Conservation (phyloP, 306 rosid genomes). For the Rosa chinensis region DNA sequence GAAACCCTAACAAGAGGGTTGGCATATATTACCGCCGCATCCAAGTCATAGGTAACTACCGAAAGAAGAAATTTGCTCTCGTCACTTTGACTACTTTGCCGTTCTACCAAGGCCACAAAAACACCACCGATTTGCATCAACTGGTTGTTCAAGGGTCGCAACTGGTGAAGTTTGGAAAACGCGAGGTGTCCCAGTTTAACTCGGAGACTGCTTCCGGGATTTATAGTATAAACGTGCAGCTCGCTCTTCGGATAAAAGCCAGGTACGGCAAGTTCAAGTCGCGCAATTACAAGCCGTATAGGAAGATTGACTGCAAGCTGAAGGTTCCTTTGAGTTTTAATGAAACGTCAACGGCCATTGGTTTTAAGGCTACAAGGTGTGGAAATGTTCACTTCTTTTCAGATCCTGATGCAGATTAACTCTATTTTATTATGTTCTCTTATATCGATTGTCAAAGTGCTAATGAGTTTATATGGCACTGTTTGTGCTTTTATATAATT, state of each 20-base stretch:
- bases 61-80: slow-evolving; percentile 32
- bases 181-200: slow-evolving; percentile 18
- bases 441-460: background rate
- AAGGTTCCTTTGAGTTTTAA: slow-evolving; percentile 16
- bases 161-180: slow-evolving; percentile 9
- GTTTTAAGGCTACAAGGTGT: slow-evolving; percentile 11
- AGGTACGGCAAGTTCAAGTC: slow-evolving; percentile 56
- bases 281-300: slow-evolving; percentile 2
- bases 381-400: background rate
- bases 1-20: slow-evolving; percentile 56
- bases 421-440: background rate
- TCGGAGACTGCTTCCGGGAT: slow-evolving; percentile 31
- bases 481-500: background rate
- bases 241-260: slow-evolving; percentile 25
- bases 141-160: slow-evolving; percentile 20
- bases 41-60: slow-evolving; percentile 37
- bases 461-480: background rate
- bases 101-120: slow-evolving; percentile 63
- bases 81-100: slow-evolving; percentile 6
- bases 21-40: slow-evolving; percentile 54
- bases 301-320: slow-evolving; percentile 9
- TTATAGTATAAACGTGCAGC: slow-evolving; percentile 40
- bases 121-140: slow-evolving; percentile 26
- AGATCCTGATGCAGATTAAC: background rate
- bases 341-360: background rate